Conservation (phyloP, 371 early-diverging fungal genomes). For the Mucor velutinosus region DNA sequence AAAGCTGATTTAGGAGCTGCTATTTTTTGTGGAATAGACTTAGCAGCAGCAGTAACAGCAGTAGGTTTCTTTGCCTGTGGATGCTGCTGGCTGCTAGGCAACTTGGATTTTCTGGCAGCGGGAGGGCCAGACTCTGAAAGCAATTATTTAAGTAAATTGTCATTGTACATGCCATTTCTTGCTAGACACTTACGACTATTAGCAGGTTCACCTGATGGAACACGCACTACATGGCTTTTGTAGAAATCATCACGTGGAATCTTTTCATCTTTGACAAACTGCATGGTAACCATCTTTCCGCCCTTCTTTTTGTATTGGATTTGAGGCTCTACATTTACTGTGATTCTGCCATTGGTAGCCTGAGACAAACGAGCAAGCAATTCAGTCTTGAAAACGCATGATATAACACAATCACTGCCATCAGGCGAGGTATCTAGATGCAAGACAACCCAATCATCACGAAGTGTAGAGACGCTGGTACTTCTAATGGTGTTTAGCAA, state of each 20-base stretch:
- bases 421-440: slow-evolving; percentile 63
- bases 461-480: slow-evolving; percentile 62
- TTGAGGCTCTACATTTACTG: slow-evolving; percentile 54
- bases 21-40: slow-evolving; percentile 15
- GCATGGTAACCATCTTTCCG: slow-evolving; percentile 71
- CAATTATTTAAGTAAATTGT: not conserved
- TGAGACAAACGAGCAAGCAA: slow-evolving; percentile 64
- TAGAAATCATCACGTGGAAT: slow-evolving; percentile 60
- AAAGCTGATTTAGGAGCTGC: not conserved
- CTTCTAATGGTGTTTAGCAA: slow-evolving; percentile 51
- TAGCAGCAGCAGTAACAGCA: slow-evolving; percentile 11
- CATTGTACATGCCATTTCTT: not conserved
- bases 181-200: slow-evolving; percentile 45
- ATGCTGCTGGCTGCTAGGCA: slow-evolving; percentile 15
- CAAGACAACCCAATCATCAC: slow-evolving; percentile 85
- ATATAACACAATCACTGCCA: slow-evolving; percentile 39
- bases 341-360: slow-evolving; percentile 47
- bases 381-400: slow-evolving; percentile 80
- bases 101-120: slow-evolving; percentile 57
- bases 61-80: slow-evolving; percentile 54
- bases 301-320: slow-evolving; percentile 81
- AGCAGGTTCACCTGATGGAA: slow-evolving; percentile 73
- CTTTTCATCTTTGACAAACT: slow-evolving; percentile 77
- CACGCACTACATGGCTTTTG: slow-evolving; percentile 77
- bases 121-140: slow-evolving; percentile 58